Conservation (phyloP, 192 early-diverging fungal genomes). For the Linnemannia zychae region DNA sequence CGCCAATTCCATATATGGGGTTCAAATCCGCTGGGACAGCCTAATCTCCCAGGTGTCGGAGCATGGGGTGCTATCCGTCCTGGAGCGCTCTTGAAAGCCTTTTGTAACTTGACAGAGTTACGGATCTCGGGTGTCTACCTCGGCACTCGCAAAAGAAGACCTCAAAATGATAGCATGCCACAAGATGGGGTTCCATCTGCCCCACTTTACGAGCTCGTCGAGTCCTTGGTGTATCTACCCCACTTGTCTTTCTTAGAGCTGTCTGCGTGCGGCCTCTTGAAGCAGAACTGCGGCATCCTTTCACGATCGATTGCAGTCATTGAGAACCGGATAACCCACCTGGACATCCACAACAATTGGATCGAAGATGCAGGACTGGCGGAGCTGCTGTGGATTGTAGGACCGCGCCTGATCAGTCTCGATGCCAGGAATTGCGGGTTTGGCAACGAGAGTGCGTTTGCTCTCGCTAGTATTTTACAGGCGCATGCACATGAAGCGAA, state of each 20-base stretch:
- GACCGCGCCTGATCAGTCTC: slow-evolving; percentile 4
- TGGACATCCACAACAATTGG: slow-evolving; percentile 44
- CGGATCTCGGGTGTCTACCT: slow-evolving; percentile 23
- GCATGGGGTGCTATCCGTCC: not conserved
- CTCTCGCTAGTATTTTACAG: slow-evolving; percentile 19
- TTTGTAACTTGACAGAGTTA: slow-evolving; percentile 20
- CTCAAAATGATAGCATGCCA: not conserved
- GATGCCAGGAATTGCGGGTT: slow-evolving; percentile 34
- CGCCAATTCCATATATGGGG: slow-evolving; percentile 23
- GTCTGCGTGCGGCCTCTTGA: slow-evolving; percentile 16
- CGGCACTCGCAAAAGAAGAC: not conserved
- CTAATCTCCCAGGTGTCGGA: not conserved
- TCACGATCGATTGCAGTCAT: not conserved
- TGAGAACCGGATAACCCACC: slow-evolving; percentile 24
- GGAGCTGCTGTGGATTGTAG: slow-evolving; percentile 26
- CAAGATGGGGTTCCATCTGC: not conserved
- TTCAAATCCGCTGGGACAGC: slow-evolving; percentile 2
- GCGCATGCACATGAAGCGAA: not conserved
- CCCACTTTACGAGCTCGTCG: not conserved
- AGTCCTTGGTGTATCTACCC: slow-evolving; percentile 15
- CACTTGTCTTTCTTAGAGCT: slow-evolving; percentile 15
- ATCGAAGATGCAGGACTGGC: slow-evolving; percentile 30
- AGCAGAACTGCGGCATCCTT: slow-evolving; percentile 8
- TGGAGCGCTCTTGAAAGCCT: slow-evolving; percentile 16
- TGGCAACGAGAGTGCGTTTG: slow-evolving; percentile 29